These are phyloP conservation scores for Carpediemonas membranifera DNA, from an alignment of 78 protist species.

Conservation along the genomic window DNA sequence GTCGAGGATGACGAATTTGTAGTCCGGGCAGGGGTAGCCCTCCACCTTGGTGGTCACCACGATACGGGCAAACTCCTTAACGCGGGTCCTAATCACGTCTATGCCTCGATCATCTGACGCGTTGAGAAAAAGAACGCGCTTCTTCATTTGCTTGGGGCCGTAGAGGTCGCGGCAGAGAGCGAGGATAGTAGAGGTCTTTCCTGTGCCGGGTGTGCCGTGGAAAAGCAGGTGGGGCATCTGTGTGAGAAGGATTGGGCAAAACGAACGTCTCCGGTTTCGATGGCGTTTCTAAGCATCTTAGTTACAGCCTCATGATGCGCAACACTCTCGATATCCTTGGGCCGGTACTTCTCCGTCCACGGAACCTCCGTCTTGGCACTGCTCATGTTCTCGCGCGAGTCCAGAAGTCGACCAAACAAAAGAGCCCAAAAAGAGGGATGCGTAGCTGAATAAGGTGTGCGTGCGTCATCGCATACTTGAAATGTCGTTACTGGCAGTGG, in stretches of 20 bases:
- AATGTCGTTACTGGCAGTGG: too few species aligned
- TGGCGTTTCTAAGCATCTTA: conserved; percentile 14
- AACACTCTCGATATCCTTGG: conserved; percentile 21
- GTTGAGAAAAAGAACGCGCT: conserved; percentile 49
- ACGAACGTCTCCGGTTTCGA: conserved; percentile 39
- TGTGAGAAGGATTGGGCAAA: too few species aligned
- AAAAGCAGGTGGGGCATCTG: conserved; percentile 21
- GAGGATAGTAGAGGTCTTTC: conserved; percentile 84
- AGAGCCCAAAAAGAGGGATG: too few species aligned
- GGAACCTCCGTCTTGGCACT: too few species aligned
- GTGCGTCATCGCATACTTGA: too few species aligned
- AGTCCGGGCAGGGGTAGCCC: conserved; percentile 62
- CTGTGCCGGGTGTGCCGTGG: conserved; percentile 31
- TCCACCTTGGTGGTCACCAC: neutral
- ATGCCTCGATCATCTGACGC: conserved; percentile 98
- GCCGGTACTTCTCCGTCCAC: conserved; percentile 20
- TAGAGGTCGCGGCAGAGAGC: conserved; percentile 76
- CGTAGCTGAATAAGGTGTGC: too few species aligned
- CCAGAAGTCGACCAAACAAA: too few species aligned
- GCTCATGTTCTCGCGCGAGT: too few species aligned
- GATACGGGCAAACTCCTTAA: conserved; percentile 75
- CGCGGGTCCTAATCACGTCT: conserved; percentile 62
- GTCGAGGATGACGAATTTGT: conserved; percentile 86
- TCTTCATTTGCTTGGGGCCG: conserved; percentile 41
- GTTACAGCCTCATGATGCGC: conserved; percentile 32